A percentile compares a stretch with the other conserved stretches of the same genome.
phyloP scores from a whole-genome alignment of 352 stramenopile genomes.

The Saprolegnia diclina region DNA sequence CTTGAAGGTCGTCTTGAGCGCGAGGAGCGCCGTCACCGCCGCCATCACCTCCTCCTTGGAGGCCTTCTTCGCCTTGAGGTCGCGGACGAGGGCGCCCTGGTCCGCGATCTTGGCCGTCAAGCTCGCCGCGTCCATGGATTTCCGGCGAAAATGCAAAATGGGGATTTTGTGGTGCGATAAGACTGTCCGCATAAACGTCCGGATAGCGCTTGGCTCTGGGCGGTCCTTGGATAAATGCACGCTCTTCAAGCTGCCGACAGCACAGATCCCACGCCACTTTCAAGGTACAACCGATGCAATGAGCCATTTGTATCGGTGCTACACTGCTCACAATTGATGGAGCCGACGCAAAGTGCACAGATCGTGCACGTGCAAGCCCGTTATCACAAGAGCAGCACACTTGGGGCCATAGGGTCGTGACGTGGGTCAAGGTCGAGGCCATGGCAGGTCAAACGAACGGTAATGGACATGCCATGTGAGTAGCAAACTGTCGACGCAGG shows the following conservation, averaged over 20 bases:
- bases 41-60: conserved; percentile 42
- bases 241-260: neutral
- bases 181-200: neutral
- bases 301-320: too few relatives aligned
- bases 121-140: conserved; percentile 31
- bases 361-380: too few relatives aligned
- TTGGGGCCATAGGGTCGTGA: too few relatives aligned
- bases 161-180: conserved; percentile 11
- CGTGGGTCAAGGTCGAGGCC: too few relatives aligned
- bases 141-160: conserved; percentile 7
- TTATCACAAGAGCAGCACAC: too few relatives aligned
- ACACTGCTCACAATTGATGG: too few relatives aligned
- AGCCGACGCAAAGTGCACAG: too few relatives aligned
- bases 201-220: neutral
- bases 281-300: neutral
- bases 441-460: too few relatives aligned
- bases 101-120: conserved; percentile 54
- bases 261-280: neutral
- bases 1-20: conserved; percentile 77
- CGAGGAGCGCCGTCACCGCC: conserved; percentile 50
- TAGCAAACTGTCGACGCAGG: too few relatives aligned
- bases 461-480: too few relatives aligned
- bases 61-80: conserved; percentile 60
- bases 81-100: conserved; percentile 66
- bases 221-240: neutral